Percentiles rank a stretch among this genome's conserved stretches.
Conservation (phyloP, 441 rosid genomes). For the Aleurites moluccanus region DNA sequence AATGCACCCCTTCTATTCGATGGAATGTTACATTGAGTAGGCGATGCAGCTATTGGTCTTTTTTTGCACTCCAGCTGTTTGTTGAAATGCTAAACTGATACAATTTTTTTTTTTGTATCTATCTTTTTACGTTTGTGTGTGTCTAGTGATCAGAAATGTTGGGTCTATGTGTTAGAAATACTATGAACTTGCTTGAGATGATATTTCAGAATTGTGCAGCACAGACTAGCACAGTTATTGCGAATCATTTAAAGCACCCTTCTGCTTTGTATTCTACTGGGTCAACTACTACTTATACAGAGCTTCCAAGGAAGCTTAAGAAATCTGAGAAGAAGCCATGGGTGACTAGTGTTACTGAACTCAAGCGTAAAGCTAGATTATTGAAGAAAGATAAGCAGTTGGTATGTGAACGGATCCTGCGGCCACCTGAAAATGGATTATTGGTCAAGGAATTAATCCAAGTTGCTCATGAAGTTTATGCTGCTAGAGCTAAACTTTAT, state of each 20-base stretch:
- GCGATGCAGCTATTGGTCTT: background rate
- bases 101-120: background rate
- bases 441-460: slow-evolving; percentile 43
- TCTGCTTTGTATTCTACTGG: background rate
- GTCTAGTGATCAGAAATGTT: background rate
- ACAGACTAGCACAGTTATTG: background rate
- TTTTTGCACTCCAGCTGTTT: background rate
- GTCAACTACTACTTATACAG: background rate
- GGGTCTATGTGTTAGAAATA: background rate
- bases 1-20: background rate
- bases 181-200: background rate
- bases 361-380: slow-evolving; percentile 40
- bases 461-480: slow-evolving; percentile 42
- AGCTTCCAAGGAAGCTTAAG: slow-evolving; percentile 23
- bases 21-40: background rate
- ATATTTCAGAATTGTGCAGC: background rate
- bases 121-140: background rate
- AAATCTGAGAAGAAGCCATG: slow-evolving; percentile 50
- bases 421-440: slow-evolving; percentile 50
- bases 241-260: background rate
- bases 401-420: slow-evolving; percentile 35
- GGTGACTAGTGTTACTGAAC: slow-evolving; percentile 45
- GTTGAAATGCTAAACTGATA: background rate
- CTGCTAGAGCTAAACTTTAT: slow-evolving; percentile 36
- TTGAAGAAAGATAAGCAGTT: slow-evolving; percentile 36